phyloP scores from a whole-genome alignment of 1,284 basidiomycete genomes.

The Ceratobasidium sp. region DNA sequence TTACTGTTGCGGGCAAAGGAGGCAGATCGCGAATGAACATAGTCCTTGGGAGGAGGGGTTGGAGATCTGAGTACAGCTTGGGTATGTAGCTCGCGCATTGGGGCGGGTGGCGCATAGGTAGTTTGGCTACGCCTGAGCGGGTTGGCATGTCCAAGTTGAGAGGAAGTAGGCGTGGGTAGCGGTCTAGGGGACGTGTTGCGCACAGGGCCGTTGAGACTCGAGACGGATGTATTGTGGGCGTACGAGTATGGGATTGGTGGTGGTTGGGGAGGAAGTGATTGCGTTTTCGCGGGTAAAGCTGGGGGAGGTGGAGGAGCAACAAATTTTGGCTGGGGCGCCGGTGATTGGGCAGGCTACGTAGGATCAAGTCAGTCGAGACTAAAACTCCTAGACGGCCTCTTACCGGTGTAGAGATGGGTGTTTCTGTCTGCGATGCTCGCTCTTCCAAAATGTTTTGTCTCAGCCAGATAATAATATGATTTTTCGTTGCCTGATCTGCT shows the following conservation, averaged over 20 bases:
- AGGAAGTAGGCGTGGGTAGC: neutral
- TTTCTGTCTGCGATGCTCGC: neutral
- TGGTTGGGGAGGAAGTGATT: neutral
- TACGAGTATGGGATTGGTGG: neutral
- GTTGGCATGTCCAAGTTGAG: neutral
- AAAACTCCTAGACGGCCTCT: neutral
- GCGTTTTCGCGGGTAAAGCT: neutral
- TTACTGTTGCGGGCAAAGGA: neutral
- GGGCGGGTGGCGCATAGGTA: neutral
- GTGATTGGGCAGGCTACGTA: neutral
- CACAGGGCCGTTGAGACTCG: neutral
- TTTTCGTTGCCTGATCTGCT: conserved; percentile 20
- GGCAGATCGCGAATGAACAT: neutral
- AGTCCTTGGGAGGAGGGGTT: conserved; percentile 39
- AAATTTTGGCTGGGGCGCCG: conserved; percentile 10
- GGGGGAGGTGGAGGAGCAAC: conserved; percentile 37
- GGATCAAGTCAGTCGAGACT: neutral
- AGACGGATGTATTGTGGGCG: neutral
- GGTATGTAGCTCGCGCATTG: conserved; percentile 34
- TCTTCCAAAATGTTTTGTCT: conserved; percentile 30
- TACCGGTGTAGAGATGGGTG: neutral
- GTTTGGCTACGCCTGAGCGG: conserved; percentile 10
- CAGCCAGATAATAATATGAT: conserved; percentile 21
- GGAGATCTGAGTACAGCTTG: conserved; percentile 19
- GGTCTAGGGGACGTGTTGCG: conserved; percentile 8